Conservation (phyloP, 2,329 filamentous ascomycete species). For the Byssothecium circinans region DNA sequence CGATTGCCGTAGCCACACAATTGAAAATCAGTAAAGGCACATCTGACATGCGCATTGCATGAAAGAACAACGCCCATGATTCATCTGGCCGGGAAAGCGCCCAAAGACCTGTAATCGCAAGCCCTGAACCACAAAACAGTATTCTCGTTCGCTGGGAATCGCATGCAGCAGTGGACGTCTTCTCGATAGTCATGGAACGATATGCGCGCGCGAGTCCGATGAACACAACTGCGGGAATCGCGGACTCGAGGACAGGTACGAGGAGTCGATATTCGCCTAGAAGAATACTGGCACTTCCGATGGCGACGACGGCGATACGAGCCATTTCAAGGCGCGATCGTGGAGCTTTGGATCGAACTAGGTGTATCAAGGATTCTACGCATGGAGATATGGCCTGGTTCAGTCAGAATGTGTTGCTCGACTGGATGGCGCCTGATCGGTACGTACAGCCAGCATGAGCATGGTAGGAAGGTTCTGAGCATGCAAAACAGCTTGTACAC, state of each 20-base stretch:
- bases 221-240: conserved; percentile 25
- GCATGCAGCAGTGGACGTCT: conserved; percentile 8
- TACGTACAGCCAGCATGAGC: conserved; percentile 34
- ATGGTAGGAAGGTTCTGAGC: conserved; percentile 34
- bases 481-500: conserved; percentile 34
- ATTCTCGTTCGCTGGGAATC: conserved; percentile 7
- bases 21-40: conserved; percentile 17
- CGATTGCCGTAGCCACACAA: conserved; percentile 14
- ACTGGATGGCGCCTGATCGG: not conserved
- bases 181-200: conserved; percentile 9
- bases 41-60: conserved; percentile 9
- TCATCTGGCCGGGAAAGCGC: conserved; percentile 1
- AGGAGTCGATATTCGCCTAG: conserved; percentile 32
- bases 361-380: conserved; percentile 16
- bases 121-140: conserved; percentile 6
- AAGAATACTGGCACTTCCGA: conserved; percentile 22
- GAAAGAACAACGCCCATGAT: conserved; percentile 6
- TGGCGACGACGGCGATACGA: conserved; percentile 14
- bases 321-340: conserved; percentile 14
- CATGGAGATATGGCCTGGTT: conserved; percentile 12
- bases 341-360: conserved; percentile 7
- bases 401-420: not conserved
- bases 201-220: conserved; percentile 21
- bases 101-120: not conserved
- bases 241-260: conserved; percentile 21